Conservation (phyloP, 2,329 filamentous ascomycete species). For the Taxawa tesnikishii region DNA sequence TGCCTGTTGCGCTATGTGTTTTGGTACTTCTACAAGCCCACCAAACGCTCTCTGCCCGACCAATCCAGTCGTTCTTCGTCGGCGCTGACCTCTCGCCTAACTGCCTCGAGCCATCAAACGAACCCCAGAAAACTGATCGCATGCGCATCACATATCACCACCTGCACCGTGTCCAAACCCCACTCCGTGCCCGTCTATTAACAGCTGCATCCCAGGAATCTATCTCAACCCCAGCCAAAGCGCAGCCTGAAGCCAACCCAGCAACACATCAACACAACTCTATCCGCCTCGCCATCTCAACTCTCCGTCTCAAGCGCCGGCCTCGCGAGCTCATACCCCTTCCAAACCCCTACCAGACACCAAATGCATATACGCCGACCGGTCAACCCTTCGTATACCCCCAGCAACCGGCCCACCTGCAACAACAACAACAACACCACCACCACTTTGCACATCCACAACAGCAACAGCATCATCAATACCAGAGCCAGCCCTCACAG, state of each 20-base stretch:
- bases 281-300: conserved; percentile 25
- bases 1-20: no score
- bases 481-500: conserved; percentile 2
- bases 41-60: no score
- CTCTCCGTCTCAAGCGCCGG: conserved; percentile 18
- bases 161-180: no score
- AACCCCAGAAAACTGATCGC: no score
- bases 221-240: conserved; percentile 20
- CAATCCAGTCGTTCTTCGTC: no score
- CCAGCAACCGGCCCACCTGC: conserved; percentile 8
- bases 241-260: conserved; percentile 29
- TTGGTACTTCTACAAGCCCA: no score
- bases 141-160: conserved; percentile 3
- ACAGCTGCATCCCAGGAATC: conserved; percentile 6
- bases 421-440: conserved; percentile 9
- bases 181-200: no score
- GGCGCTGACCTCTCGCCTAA: no score
- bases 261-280: conserved; percentile 14
- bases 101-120: no score
- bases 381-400: conserved; percentile 19
- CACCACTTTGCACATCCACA: conserved; percentile 22
- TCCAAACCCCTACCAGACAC: conserved; percentile 19
- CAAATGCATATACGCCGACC: conserved; percentile 15
- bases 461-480: conserved; percentile 18
- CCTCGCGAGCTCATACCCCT: conserved; percentile 12